A percentile compares a stretch with the other conserved stretches of the same genome.
Evolutionary conservation across 164 flowering plant species (phyloP).

Genomic region (Annona squamosa): DNA sequence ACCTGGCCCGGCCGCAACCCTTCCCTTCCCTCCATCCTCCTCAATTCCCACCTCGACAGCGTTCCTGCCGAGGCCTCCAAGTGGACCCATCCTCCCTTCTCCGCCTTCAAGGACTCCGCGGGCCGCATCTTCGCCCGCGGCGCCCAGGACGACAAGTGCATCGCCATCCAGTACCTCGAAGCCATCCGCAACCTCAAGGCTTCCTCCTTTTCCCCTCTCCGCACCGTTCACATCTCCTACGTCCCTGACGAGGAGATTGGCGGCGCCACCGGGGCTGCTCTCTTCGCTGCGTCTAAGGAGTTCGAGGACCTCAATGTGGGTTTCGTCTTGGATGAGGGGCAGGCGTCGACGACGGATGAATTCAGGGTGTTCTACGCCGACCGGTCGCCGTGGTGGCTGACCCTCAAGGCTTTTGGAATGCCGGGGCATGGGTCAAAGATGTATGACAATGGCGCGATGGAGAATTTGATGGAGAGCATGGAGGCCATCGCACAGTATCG

Average conservation of each 20-base stretch:
- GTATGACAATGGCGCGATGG: slow-evolving; percentile 80
- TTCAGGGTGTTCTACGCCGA: slow-evolving; percentile 85
- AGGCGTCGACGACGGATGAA: slow-evolving; percentile 55
- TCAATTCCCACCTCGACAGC: slow-evolving; percentile 87
- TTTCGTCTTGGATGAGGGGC: slow-evolving; percentile 88
- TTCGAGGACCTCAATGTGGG: slow-evolving; percentile 69
- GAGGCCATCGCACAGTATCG: slow-evolving; percentile 60
- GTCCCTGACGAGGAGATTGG: slow-evolving; percentile 97
- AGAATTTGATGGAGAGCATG: slow-evolving; percentile 85
- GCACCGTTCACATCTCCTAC: slow-evolving; percentile 52
- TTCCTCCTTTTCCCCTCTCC: slow-evolving; percentile 22
- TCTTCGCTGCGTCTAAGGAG: slow-evolving; percentile 50
- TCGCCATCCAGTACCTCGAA: slow-evolving; percentile 48
- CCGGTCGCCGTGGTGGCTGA: slow-evolving; percentile 57
- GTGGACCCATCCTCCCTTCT: slow-evolving; percentile 81
- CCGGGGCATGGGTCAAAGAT: slow-evolving; percentile 88
- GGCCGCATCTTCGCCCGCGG: slow-evolving; percentile 86
- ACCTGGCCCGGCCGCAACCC: slow-evolving; percentile 76
- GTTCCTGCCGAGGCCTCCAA: slow-evolving; percentile 89
- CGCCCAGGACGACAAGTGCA: slow-evolving; percentile 89
- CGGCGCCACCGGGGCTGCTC: slow-evolving; percentile 56
- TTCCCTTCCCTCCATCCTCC: slow-evolving; percentile 68
- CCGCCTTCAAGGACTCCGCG: slow-evolving; percentile 40
- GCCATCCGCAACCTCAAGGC: slow-evolving; percentile 35
- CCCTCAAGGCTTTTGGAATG: slow-evolving; percentile 53